These are phyloP conservation scores for Pharus latifolius DNA, from an alignment of 176 grass and related monocot species.

Conservation along the genomic window DNA sequence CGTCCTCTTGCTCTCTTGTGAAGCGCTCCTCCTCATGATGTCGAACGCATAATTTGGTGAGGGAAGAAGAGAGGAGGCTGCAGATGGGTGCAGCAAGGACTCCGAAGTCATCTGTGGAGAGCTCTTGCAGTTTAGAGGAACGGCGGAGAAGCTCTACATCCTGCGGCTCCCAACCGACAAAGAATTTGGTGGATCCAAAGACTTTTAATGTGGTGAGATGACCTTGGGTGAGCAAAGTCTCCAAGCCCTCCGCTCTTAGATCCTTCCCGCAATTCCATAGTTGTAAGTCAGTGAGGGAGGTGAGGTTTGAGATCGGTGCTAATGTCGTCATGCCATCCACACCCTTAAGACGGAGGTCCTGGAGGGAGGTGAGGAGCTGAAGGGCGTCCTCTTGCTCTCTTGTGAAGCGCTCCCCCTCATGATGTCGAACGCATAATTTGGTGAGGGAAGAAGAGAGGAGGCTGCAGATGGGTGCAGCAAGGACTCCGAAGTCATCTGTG, in stretches of 20 bases:
- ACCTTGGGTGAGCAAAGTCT: not conserved
- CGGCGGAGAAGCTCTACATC: no score
- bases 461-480: not conserved
- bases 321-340: not conserved
- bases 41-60: rapidly evolving
- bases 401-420: not conserved
- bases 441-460: not conserved
- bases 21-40: not conserved
- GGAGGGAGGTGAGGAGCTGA: not conserved
- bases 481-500: no score
- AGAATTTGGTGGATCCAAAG: no score
- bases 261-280: rapidly evolving
- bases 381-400: not conserved
- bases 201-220: not conserved
- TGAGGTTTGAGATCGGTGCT: not conserved
- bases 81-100: not conserved
- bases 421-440: rapidly evolving
- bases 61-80: not conserved
- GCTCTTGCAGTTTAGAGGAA: no score
- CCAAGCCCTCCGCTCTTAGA: not conserved
- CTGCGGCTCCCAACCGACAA: no score
- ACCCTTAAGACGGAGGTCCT: rapidly evolving
- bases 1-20: no score
- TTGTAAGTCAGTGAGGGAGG: rapidly evolving
- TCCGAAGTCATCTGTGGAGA: no score